A percentile compares a stretch with the other conserved stretches of the same genome.
These are phyloP conservation scores for Wickerhamiella musiphila DNA, from an alignment of 805 yeast genomes.

Conservation along the genomic window DNA sequence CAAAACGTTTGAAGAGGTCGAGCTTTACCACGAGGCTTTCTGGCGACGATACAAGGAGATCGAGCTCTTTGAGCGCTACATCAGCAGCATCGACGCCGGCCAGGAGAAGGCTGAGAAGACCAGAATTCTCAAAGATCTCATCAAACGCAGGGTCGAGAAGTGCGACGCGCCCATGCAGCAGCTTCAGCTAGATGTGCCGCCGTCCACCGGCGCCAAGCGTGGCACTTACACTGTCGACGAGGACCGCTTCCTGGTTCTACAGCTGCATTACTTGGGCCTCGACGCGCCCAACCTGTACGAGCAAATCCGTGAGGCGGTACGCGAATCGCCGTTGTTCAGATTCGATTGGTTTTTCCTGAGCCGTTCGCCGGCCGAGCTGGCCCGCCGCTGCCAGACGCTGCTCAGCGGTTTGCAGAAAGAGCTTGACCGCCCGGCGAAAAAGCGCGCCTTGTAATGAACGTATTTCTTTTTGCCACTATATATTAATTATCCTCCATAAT, in stretches of 20 bases:
- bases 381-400: slow-evolving; percentile 67
- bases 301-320: slow-evolving; percentile 52
- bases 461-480: too few species aligned
- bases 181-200: slow-evolving; percentile 47
- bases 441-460: too few species aligned
- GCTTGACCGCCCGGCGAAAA: slow-evolving; percentile 11
- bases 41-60: slow-evolving; percentile 67
- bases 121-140: slow-evolving; percentile 57
- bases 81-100: slow-evolving; percentile 70
- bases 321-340: slow-evolving; percentile 59
- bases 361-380: slow-evolving; percentile 57
- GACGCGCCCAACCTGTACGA: slow-evolving; percentile 70
- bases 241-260: slow-evolving; percentile 71
- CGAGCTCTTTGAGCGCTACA: slow-evolving; percentile 76
- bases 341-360: slow-evolving; percentile 79
- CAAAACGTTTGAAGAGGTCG: slow-evolving; percentile 63
- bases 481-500: too few species aligned
- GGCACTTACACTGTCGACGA: slow-evolving; percentile 73
- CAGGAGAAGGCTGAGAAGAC: slow-evolving; percentile 60
- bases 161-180: slow-evolving; percentile 70
- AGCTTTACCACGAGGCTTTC: slow-evolving; percentile 59
- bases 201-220: slow-evolving; percentile 37
- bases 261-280: slow-evolving; percentile 62
- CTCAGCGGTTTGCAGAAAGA: slow-evolving; percentile 63
- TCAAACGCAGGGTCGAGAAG: slow-evolving; percentile 55